phyloP scores from a whole-genome alignment of 306 rosid species.

The Phaseolus lunatus region DNA sequence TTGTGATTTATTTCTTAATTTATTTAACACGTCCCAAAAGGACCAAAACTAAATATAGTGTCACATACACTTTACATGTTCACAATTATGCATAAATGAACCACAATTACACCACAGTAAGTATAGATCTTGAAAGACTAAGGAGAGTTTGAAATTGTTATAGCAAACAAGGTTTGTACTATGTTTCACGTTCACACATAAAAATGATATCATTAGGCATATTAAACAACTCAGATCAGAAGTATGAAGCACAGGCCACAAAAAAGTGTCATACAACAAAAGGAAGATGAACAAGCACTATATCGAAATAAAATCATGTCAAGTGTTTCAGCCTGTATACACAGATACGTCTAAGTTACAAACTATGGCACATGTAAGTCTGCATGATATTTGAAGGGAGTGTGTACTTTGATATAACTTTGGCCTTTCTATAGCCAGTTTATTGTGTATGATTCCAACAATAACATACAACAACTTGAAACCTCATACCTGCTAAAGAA shows the following conservation, averaged over 20 bases:
- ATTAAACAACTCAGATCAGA: background rate
- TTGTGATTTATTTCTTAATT: background rate
- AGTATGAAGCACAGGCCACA: background rate
- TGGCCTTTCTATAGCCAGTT: constrained; percentile 34
- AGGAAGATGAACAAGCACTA: constrained; percentile 19
- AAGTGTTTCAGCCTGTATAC: constrained; percentile 22
- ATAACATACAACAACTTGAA: constrained; percentile 39
- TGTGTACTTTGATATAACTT: constrained; percentile 4
- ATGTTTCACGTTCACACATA: constrained; percentile 1
- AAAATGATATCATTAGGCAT: background rate
- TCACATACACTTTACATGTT: constrained; percentile 8
- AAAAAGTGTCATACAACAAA: constrained; percentile 20
- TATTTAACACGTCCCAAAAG: background rate
- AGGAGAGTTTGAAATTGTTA: background rate
- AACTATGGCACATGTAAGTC: background rate
- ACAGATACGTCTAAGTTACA: background rate
- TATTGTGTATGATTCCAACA: constrained; percentile 16
- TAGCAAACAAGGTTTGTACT: background rate
- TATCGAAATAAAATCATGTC: constrained; percentile 10
- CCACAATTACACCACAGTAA: background rate
- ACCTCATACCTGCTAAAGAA: constrained; percentile 35
- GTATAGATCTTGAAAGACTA: constrained; percentile 26
- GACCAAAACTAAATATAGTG: background rate
- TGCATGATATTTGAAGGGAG: constrained; percentile 35
- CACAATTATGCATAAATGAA: constrained; percentile 9